Base-by-base conservation (phyloP, 1,139 yeast genomes). In the Candida tetrigidarum region DNA sequence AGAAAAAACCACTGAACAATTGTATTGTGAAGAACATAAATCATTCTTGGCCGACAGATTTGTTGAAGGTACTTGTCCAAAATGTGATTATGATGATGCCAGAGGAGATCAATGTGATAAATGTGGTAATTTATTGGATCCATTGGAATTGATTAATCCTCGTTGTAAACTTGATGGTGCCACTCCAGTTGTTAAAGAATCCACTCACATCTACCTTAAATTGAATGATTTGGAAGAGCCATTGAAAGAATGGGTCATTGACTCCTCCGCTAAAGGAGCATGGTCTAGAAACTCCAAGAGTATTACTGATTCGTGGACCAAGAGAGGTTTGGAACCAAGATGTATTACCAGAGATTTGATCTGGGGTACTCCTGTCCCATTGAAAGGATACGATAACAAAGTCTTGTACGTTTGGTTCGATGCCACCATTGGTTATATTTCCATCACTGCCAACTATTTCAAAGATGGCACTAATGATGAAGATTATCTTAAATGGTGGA, bases 61-160 rank as follows among this genome's bases (percentile, higher is more conserved):
- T 62, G 99, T 93, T 32, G 98, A 95, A 71, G 99, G 99, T 54
- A 89, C 84, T 42, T 93, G 99, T 74, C 99, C 99, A 50, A 86
- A 86, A 67, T 93, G 99, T 74, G 80, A 76, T 37, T 93, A 91
- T 62, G 96, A 87, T 52, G 99, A 93, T 65, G 99, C 99, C 30
- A 84, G 99, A 66, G 99, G 99, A 56, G 99, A 93, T 66, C 99
- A 93, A 74, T 93, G 99, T 79, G 99, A 93, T 67, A 86, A 86
- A 59, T 93, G 99, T 76, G 99, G 99, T 51, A 71, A 75, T 48
- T 76, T 93, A 53, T 77, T 95, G 57, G 90, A 92, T 63, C 96
- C 99, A 41, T 86, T 91, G 62, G 98, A 93, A 66, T 81, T 93
- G 62, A 85, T 92, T 54, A 78, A 91, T 50, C 99, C 99, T 46